Percentiles rank a stretch among this genome's conserved stretches.
Evolutionary conservation across 352 stramenopile species (phyloP).

Genomic region (Lagenidium giganteum): DNA sequence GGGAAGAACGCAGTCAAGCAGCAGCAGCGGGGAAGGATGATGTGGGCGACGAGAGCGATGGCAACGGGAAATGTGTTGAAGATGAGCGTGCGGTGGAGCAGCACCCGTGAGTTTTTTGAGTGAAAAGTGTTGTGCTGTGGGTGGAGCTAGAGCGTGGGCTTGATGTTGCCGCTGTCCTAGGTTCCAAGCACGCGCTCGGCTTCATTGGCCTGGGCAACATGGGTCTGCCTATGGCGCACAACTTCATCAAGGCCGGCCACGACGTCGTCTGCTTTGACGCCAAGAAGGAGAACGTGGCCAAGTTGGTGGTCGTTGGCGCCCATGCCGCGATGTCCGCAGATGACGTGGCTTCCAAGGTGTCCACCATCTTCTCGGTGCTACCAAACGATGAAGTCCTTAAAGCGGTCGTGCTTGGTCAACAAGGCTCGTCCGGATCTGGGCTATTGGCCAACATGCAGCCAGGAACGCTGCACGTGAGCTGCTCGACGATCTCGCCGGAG

Average conservation of each 20-base stretch:
- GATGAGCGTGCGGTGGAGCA: too few relatives aligned
- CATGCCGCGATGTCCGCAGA: conserved; percentile 30
- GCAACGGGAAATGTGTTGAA: too few relatives aligned
- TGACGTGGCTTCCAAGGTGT: conserved; percentile 25
- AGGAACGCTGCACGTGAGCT: conserved; percentile 51
- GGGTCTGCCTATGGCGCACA: conserved; percentile 87
- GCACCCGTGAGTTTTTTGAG: too few relatives aligned
- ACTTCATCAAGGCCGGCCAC: conserved; percentile 69
- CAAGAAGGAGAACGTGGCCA: conserved; percentile 22
- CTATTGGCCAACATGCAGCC: conserved; percentile 29
- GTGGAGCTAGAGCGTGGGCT: background rate
- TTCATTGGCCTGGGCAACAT: conserved; percentile 93
- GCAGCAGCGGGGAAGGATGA: too few relatives aligned
- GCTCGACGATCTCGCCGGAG: conserved; percentile 63
- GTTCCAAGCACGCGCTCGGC: conserved; percentile 33
- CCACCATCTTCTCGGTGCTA: conserved; percentile 55
- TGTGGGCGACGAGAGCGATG: too few relatives aligned
- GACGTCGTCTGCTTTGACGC: conserved; percentile 64
- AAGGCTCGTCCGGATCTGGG: conserved; percentile 11
- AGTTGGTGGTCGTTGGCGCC: conserved; percentile 25
- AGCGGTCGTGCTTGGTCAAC: conserved; percentile 29
- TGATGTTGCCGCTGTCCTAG: too few relatives aligned
- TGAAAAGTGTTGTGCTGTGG: too few relatives aligned
- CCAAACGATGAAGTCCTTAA: conserved; percentile 62
- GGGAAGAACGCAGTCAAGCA: too few relatives aligned